Evolutionary conservation across 495 filamentous ascomycete species (phyloP).

Genomic region (Annulohypoxylon nitens): DNA sequence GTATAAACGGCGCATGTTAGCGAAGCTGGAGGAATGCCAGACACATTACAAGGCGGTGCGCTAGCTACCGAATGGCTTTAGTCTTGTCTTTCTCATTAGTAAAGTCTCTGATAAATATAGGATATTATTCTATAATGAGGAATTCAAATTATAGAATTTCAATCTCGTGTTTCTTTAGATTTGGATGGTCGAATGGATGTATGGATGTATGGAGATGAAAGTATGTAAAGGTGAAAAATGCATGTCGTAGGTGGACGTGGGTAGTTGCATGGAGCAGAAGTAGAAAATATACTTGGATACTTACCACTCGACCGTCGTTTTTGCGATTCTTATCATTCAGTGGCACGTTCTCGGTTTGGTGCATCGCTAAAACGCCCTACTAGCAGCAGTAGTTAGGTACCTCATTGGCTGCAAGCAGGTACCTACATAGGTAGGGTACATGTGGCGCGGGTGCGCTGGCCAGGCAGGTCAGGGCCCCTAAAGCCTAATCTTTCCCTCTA

Average conservation of each 20-base stretch:
- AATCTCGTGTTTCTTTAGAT: background rate
- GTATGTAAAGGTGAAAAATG: slow-evolving; percentile 14
- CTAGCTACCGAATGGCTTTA: background rate
- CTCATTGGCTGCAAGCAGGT: slow-evolving; percentile 22
- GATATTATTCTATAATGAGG: background rate
- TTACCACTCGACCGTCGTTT: slow-evolving; percentile 22
- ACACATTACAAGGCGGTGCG: slow-evolving; percentile 22
- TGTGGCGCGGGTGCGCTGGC: slow-evolving; percentile 37
- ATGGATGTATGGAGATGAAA: background rate
- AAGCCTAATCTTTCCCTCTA: slow-evolving; percentile 2
- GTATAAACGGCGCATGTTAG: slow-evolving; percentile 39
- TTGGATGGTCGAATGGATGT: background rate
- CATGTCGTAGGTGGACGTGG: background rate
- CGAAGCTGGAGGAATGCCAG: slow-evolving; percentile 42
- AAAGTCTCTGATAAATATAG: slow-evolving; percentile 10
- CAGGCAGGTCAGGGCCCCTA: slow-evolving; percentile 15
- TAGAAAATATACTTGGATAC: slow-evolving; percentile 11
- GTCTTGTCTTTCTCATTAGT: background rate
- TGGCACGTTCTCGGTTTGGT: slow-evolving; percentile 45
- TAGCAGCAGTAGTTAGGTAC: slow-evolving; percentile 36
- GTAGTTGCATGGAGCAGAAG: background rate
- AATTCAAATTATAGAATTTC: slow-evolving; percentile 11
- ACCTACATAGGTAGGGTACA: slow-evolving; percentile 11
- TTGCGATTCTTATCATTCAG: slow-evolving; percentile 28
- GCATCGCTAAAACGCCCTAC: slow-evolving; percentile 45